A percentile compares a stretch with the other conserved stretches of the same genome.
Conservation (phyloP, 2,329 filamentous ascomycete species). For the Pseudogymnoascus sp. region DNA sequence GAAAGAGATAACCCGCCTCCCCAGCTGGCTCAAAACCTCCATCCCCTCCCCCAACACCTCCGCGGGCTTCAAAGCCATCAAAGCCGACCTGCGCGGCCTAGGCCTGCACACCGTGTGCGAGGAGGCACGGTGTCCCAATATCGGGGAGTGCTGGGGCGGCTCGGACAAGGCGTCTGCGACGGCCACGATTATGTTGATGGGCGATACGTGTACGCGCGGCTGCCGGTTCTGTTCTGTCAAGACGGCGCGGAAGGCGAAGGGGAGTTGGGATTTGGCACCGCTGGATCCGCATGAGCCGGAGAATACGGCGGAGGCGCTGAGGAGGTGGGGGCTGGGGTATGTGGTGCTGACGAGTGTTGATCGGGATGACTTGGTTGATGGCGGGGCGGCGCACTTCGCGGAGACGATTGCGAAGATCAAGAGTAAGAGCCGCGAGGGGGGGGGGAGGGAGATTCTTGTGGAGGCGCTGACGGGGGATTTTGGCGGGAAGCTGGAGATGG, state of each 20-base stretch:
- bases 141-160: constrained; percentile 96
- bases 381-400: constrained; percentile 81
- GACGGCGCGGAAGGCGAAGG: constrained; percentile 70
- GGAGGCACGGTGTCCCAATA: constrained; percentile 94
- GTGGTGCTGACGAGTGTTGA: constrained; percentile 92
- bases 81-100: constrained; percentile 81
- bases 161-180: constrained; percentile 81
- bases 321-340: constrained; percentile 89
- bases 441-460: constrained; percentile 49
- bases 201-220: constrained; percentile 91
- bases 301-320: constrained; percentile 87
- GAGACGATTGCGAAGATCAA: constrained; percentile 95
- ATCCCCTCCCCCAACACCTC: constrained; percentile 65
- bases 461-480: constrained; percentile 87
- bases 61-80: constrained; percentile 85
- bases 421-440: constrained; percentile 42
- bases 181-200: constrained; percentile 99
- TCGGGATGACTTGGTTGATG: constrained; percentile 83
- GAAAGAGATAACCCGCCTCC: constrained; percentile 64
- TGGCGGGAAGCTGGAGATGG: constrained; percentile 77
- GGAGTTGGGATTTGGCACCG: constrained; percentile 62
- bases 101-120: constrained; percentile 94
- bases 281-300: constrained; percentile 95
- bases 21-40: constrained; percentile 91
- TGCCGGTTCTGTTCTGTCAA: constrained; percentile 98